Base-by-base conservation (phyloP, 192 early-diverging fungal species). In the Martensiomyces pterosporus region DNA sequence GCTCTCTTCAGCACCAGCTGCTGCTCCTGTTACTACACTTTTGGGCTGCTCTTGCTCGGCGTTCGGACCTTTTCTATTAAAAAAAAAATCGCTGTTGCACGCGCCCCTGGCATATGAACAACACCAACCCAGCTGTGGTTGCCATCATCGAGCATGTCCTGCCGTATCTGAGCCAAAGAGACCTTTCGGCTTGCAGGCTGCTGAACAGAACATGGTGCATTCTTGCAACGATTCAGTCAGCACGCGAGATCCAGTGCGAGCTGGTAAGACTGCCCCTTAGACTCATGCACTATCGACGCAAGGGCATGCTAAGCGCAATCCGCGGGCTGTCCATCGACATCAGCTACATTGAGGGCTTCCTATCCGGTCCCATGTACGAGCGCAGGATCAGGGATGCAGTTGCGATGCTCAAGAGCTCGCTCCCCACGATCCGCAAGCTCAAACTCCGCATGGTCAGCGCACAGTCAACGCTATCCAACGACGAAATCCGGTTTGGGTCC, bases 301-400 rank as follows among this genome's bases (percentile, higher is more conserved):
- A 60, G 39, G 53, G 57, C 3, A 49, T 72, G 1, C 33, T 64
- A 47, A 40, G 40, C 9, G 50, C 43, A 17, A 57, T 63, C 37
- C 68, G 68, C 47, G 29, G 52, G 17, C 44, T 72, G 52, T 56
- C 60, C 0, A n/a, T 72, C 21, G 68, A 72, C 43, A 34, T 72
- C 45, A 38, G 69, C 62, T 65, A 50, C 35, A 38, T 73, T 5
- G 69, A 65, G 8, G 69, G 69, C 7, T 73, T 55, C 39, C 57
- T 73, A 18, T 73, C 69, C 21, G 41, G 52, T 14, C 39, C 54
- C 14, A 54, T 47, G 49, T 73, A 73, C 24, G 62, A 73, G 53
- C 69, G 54, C 17, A 61, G 69, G 19, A 53, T 65, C 29, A 29
- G 16, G 18, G 62, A 64, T 13, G 69, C 69, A 0, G 57, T 46